A percentile compares a stretch with the other conserved stretches of the same genome.
Conservation (phyloP, 164 flowering plant species). For the Vitis vinifera region ASM3070453v1 NC_081816.1:8222001-8222500, state of each 20-base stretch:
- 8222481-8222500: not conserved
- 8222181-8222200: too few species aligned
- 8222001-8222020: too few species aligned
- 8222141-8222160: not conserved
- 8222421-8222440: too few species aligned
- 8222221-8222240: not conserved
- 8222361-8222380: not conserved
- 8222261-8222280: not conserved
- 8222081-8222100: not conserved
- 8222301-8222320: too few species aligned
- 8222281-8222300: not conserved
- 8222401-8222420: too few species aligned
- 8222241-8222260: not conserved
- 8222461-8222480: not conserved
- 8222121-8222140: not conserved
- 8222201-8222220: too few species aligned
- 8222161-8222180: too few species aligned
- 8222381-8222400: not conserved
- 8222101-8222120: not conserved
- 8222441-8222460: too few species aligned
- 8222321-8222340: not conserved
- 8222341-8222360: not conserved
- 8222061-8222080: too few species aligned
- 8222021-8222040: too few species aligned
- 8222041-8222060: too few species aligned